Percentiles rank a stretch among this genome's conserved stretches.
These are phyloP conservation scores for Gorgonomyces haynaldii DNA, from an alignment of 192 early-diverging fungal species.

Conservation along the genomic window DNA sequence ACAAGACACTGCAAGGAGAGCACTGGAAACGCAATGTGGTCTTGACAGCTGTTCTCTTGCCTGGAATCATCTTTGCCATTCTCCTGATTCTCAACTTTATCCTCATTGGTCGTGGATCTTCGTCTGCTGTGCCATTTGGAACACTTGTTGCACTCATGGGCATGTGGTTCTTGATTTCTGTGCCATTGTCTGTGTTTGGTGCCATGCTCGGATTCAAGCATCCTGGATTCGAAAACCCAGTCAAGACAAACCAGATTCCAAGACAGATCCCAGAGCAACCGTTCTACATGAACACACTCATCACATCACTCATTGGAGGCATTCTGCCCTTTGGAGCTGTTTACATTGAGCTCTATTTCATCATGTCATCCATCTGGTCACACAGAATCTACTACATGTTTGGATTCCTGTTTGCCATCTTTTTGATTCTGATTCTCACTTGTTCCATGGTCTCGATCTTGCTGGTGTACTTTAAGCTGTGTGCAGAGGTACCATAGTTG, in stretches of 20 bases:
- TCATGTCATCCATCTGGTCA: conserved; percentile 44
- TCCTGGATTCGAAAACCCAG: conserved; percentile 67
- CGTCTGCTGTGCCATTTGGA: conserved; percentile 80
- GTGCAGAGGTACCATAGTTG: conserved; percentile 27
- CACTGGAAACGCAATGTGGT: conserved; percentile 72
- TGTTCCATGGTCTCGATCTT: conserved; percentile 38
- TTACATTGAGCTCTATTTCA: conserved; percentile 51
- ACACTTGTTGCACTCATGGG: conserved; percentile 68
- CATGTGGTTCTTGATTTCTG: conserved; percentile 71
- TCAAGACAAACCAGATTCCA: conserved; percentile 85
- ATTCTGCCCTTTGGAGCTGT: conserved; percentile 55
- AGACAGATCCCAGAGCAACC: conserved; percentile 74
- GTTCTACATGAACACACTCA: conserved; percentile 47
- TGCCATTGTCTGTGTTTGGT: conserved; percentile 72
- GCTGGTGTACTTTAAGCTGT: conserved; percentile 48
- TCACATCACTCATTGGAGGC: conserved; percentile 55
- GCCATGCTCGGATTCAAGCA: conserved; percentile 71
- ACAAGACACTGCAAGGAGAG: conserved; percentile 90
- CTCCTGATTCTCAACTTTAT: conserved; percentile 72
- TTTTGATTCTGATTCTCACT: conserved; percentile 40
- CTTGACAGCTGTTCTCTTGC: conserved; percentile 73
- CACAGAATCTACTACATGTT: conserved; percentile 46
- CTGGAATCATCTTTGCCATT: conserved; percentile 43
- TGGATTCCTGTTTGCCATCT: conserved; percentile 43
- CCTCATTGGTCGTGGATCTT: conserved; percentile 72